These are phyloP conservation scores for Phalaenopsis hybrid DNA, from an alignment of 116 monocot species.

Conservation along the genomic window DNA sequence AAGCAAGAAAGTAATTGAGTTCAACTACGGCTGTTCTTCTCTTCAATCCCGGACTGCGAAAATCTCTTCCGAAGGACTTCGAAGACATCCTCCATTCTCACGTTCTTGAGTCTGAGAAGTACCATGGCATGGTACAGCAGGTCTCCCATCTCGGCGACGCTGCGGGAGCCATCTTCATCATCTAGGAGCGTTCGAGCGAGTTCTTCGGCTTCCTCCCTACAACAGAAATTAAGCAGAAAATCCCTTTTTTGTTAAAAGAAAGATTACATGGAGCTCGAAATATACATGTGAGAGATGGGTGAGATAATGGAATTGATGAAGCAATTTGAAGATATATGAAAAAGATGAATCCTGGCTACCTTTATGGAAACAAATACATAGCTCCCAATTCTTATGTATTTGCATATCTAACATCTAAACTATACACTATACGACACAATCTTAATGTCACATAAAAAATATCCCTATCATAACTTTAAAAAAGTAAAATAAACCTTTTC, in stretches of 20 bases:
- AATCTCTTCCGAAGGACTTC: constrained; percentile 63
- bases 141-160: constrained; percentile 81
- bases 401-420: no score
- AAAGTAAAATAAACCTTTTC: no score
- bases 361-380: no score
- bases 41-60: constrained; percentile 77
- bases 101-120: constrained; percentile 54
- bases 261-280: background rate
- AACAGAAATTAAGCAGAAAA: background rate
- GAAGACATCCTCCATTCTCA: constrained; percentile 67
- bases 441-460: no score
- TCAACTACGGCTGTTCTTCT: constrained; percentile 44
- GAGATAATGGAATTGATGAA: background rate
- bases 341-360: no score
- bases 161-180: constrained; percentile 49
- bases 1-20: background rate
- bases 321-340: no score
- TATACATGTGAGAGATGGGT: background rate
- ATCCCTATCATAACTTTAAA: no score
- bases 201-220: constrained; percentile 81
- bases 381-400: no score
- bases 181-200: constrained; percentile 61
- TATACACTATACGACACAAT: no score
- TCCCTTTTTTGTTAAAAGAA: background rate
- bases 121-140: constrained; percentile 90